Evolutionary conservation across 2,329 filamentous ascomycete genomes (phyloP).

Genomic region (Penicillium sp.): DNA sequence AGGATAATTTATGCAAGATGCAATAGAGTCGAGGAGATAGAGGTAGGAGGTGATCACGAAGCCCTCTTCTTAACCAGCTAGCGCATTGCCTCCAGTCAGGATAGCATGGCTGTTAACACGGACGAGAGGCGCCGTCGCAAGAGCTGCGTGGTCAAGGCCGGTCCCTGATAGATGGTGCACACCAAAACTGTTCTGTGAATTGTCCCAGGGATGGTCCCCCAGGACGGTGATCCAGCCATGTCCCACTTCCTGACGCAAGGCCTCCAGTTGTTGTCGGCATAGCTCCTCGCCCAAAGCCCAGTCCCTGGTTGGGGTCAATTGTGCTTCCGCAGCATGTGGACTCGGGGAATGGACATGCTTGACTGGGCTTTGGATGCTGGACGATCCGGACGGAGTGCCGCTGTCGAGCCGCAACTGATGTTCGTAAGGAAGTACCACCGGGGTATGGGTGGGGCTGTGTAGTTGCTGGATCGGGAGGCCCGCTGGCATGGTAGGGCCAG

Average conservation of each 20-base stretch:
- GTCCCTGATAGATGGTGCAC: conserved; percentile 32
- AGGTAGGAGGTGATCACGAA: no score
- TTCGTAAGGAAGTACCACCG: conserved; percentile 28
- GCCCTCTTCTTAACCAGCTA: conserved; percentile 31
- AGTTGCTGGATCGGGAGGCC: conserved; percentile 33
- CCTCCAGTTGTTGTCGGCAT: conserved; percentile 86
- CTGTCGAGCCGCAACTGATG: conserved; percentile 36
- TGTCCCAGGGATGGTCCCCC: conserved; percentile 69
- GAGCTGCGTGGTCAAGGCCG: conserved; percentile 34
- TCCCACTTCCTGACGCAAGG: conserved; percentile 80
- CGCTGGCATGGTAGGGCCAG: conserved; percentile 32
- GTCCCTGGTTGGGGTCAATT: conserved; percentile 31
- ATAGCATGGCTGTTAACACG: conserved; percentile 44
- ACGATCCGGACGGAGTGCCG: conserved; percentile 30
- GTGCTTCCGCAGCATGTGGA: conserved; percentile 23
- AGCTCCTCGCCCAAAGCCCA: conserved; percentile 64
- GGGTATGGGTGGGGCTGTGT: conserved; percentile 29
- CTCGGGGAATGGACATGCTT: conserved; percentile 22
- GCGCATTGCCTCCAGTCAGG: conserved; percentile 42
- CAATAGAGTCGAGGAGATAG: neutral
- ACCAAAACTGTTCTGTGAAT: conserved; percentile 32
- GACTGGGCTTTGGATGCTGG: conserved; percentile 24
- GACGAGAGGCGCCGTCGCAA: conserved; percentile 36
- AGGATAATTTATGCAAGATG: neutral
- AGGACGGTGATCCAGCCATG: conserved; percentile 85